Percentiles rank a stretch among this genome's conserved stretches.
Evolutionary conservation across 2,329 filamentous ascomycete species (phyloP).

Genomic region (Monilinia fructicola): DNA sequence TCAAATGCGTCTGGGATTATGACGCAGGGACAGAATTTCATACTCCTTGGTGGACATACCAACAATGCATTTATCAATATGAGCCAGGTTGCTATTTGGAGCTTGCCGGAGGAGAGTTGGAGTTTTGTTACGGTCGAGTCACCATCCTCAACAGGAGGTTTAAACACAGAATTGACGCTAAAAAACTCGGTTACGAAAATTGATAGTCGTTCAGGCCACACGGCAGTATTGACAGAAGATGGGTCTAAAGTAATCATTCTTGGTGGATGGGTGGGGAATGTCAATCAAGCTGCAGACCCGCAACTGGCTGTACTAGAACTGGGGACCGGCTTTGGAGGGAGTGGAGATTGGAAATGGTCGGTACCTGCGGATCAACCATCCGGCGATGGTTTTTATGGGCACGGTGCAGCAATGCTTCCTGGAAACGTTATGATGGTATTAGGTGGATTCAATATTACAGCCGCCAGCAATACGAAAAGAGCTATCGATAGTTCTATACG

Average conservation of each 20-base stretch:
- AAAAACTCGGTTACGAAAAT: conserved; percentile 42
- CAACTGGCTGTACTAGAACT: conserved; percentile 77
- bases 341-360: conserved; percentile 70
- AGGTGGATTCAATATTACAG: conserved; percentile 57
- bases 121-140: conserved; percentile 69
- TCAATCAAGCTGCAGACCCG: conserved; percentile 72
- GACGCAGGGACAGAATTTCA: conserved; percentile 73
- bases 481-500: conserved; percentile 42
- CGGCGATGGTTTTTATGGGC: conserved; percentile 57
- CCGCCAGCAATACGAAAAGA: conserved; percentile 39
- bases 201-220: conserved; percentile 86
- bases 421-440: conserved; percentile 69
- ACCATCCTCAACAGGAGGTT: conserved; percentile 37
- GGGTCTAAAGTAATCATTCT: conserved; percentile 75
- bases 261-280: conserved; percentile 90
- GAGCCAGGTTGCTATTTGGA: conserved; percentile 86
- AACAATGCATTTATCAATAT: conserved; percentile 86
- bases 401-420: conserved; percentile 62
- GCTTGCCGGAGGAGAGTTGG: conserved; percentile 83
- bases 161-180: conserved; percentile 57
- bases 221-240: conserved; percentile 75
- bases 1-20: conserved; percentile 64
- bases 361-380: conserved; percentile 52
- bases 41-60: conserved; percentile 85
- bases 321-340: conserved; percentile 70